phyloP scores from a whole-genome alignment of 805 yeast species.

The Hanseniaspora lindneri region DNA sequence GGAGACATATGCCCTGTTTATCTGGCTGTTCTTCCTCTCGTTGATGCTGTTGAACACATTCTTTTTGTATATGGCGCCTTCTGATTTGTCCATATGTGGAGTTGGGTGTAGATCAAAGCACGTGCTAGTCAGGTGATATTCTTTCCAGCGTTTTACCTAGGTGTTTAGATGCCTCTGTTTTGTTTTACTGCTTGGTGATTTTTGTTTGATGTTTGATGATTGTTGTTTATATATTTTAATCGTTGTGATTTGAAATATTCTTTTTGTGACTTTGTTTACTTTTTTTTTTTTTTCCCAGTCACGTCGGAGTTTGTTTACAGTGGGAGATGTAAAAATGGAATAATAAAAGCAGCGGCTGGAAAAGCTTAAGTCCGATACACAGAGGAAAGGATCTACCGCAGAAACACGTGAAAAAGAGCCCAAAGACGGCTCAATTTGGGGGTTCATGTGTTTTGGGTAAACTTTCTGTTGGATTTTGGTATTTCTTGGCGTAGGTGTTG shows the following conservation, averaged over 20 bases:
- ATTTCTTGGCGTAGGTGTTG: too few species aligned
- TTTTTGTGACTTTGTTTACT: background rate
- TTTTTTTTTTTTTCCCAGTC: background rate
- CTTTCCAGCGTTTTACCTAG: too few species aligned
- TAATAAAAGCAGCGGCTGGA: background rate
- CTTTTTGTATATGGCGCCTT: conserved; percentile 1
- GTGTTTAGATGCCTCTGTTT: too few species aligned
- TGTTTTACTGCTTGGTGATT: too few species aligned
- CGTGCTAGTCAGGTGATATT: too few species aligned
- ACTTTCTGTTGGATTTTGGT: too few species aligned
- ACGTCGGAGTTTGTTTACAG: background rate
- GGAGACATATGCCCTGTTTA: background rate
- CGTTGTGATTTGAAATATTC: background rate
- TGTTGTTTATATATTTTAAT: background rate
- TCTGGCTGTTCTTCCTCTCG: background rate
- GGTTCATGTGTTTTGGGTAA: too few species aligned
- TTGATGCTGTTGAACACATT: conserved; percentile 8
- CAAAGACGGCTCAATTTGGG: too few species aligned
- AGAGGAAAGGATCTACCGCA: too few species aligned
- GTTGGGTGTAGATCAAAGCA: background rate
- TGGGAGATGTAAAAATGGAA: background rate
- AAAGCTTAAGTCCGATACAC: too few species aligned
- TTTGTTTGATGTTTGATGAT: too few species aligned
- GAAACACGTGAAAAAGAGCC: too few species aligned
- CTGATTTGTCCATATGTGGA: background rate